A percentile compares a stretch with the other conserved stretches of the same genome.
phyloP scores from a whole-genome alignment of 1,139 yeast species.

The Suhomyces taliae region DNA sequence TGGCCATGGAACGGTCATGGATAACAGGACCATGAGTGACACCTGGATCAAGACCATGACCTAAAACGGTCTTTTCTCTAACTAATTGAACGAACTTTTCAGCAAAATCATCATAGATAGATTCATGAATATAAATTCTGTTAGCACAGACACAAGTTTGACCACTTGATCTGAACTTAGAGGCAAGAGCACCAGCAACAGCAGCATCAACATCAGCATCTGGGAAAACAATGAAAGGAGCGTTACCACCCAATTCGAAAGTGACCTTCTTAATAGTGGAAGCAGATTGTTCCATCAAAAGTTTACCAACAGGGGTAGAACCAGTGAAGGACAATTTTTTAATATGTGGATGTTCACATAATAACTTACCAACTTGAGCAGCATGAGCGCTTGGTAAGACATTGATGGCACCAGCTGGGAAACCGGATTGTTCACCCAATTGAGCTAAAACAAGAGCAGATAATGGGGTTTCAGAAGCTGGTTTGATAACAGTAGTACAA shows the following conservation, averaged over 20 bases:
- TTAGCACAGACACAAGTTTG: slow-evolving; percentile 92
- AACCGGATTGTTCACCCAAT: slow-evolving; percentile 74
- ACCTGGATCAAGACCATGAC: slow-evolving; percentile 45
- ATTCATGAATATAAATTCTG: slow-evolving; percentile 71
- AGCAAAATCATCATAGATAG: slow-evolving; percentile 60
- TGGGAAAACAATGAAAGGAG: slow-evolving; percentile 49
- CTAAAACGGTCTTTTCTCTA: slow-evolving; percentile 17
- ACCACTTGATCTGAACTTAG: slow-evolving; percentile 69
- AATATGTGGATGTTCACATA: slow-evolving; percentile 39
- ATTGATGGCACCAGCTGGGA: slow-evolving; percentile 84
- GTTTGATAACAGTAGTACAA: slow-evolving; percentile 85
- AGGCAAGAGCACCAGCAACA: slow-evolving; percentile 52
- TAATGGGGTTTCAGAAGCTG: slow-evolving; percentile 87
- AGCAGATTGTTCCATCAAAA: slow-evolving; percentile 48
- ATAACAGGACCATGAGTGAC: slow-evolving; percentile 49
- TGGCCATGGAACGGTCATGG: slow-evolving; percentile 39
- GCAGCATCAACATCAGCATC: slow-evolving; percentile 52
- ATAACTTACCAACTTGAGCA: slow-evolving; percentile 60
- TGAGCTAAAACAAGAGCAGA: slow-evolving; percentile 80
- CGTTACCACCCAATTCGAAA: slow-evolving; percentile 55
- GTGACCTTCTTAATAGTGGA: slow-evolving; percentile 50
- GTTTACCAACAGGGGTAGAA: slow-evolving; percentile 56
- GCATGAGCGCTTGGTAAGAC: slow-evolving; percentile 59
- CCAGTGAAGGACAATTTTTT: slow-evolving; percentile 60
- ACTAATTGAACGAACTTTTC: slow-evolving; percentile 35